A percentile compares a stretch with the other conserved stretches of the same genome.
phyloP scores from a whole-genome alignment of 495 filamentous ascomycete genomes.

The Sphaerosporella brunnea region DNA sequence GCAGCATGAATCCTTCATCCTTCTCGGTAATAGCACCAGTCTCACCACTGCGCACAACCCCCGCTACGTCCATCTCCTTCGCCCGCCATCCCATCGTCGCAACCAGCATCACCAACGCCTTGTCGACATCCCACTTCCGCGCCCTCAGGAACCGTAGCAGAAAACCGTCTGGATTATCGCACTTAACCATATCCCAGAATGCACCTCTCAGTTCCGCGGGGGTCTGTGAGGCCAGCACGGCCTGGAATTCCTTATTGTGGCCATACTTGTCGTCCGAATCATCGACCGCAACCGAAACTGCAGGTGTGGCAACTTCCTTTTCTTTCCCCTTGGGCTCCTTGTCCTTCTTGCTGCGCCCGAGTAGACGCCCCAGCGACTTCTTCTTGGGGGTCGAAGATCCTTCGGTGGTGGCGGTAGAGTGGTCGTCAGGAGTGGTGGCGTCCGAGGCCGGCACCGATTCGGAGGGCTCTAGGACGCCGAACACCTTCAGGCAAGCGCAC shows the following conservation, averaged over 20 bases:
- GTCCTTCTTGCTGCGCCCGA: conserved; percentile 44
- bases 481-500: conserved; percentile 58
- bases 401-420: neutral
- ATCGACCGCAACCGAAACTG: conserved; percentile 24
- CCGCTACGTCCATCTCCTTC: conserved; percentile 63
- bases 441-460: conserved; percentile 15
- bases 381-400: conserved; percentile 49
- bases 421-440: conserved; percentile 7
- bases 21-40: conserved; percentile 41
- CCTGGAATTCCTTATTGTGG: conserved; percentile 68
- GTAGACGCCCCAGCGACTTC: conserved; percentile 43
- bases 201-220: conserved; percentile 64
- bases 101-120: conserved; percentile 83
- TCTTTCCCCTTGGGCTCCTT: conserved; percentile 30
- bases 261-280: conserved; percentile 83
- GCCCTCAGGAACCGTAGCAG: conserved; percentile 80
- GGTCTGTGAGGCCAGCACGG: conserved; percentile 52
- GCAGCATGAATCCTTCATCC: conserved; percentile 64
- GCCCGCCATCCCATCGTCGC: conserved; percentile 85
- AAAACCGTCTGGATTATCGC: conserved; percentile 79
- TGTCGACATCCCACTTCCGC: conserved; percentile 89
- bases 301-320: conserved; percentile 13
- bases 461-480: conserved; percentile 37
- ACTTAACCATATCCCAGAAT: conserved; percentile 93
- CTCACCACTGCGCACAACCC: conserved; percentile 70